Base-by-base conservation (phyloP, 768 basidiomycete species). In the Cystofilobasidium ferigula region DNA sequence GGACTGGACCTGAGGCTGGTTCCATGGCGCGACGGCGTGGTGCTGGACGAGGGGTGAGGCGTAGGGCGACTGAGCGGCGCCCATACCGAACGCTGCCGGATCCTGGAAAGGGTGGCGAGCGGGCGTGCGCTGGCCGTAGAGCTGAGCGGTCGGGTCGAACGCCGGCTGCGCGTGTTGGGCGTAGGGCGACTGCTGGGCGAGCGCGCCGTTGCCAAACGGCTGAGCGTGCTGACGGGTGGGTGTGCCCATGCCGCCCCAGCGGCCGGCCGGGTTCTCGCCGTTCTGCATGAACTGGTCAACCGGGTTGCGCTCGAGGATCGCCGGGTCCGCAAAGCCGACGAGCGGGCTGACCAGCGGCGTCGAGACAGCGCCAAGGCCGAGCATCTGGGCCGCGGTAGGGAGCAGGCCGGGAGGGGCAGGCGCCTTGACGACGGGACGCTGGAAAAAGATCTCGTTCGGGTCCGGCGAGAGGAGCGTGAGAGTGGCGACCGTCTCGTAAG, bases 401-500 rank as follows among this genome's bases (percentile, higher is more conserved):
- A 63, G 24, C 43, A 60, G 56, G 18, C 58, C 65, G 26, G 58
- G 65, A 18, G 58, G 58, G 45, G 65, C 48, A 40, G 59, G 53
- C 34, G 65, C 38, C 57, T 57, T 57, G 57, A 64, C 57, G 35
- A 32, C 62, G 34, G 65, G 65, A 22, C 58, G 30, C 28, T 61
- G 65, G 60, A 61, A 61, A 42, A 67, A 67, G 59, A 67, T 62
- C 40, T 60, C 36, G 26, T 53, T 32, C 3, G 14, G 20, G 34
- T 59, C 61, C 9, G 60, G 61, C 30, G 61, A 56, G 56, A 68
- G 67, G 18, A 63, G 67, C 9, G 61, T 68, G 28, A 68, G 57
- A n/a, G 67, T 68, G 0, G 67, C 61, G 30, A 68, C 67, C 18
- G 77, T 73, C 64, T 76, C 76, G 72, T 74, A 80, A 2, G 73